A percentile compares a stretch with the other conserved stretches of the same genome.
Evolutionary conservation across 495 filamentous ascomycete species (phyloP).

Genomic region (Lepraria neglecta): DNA sequence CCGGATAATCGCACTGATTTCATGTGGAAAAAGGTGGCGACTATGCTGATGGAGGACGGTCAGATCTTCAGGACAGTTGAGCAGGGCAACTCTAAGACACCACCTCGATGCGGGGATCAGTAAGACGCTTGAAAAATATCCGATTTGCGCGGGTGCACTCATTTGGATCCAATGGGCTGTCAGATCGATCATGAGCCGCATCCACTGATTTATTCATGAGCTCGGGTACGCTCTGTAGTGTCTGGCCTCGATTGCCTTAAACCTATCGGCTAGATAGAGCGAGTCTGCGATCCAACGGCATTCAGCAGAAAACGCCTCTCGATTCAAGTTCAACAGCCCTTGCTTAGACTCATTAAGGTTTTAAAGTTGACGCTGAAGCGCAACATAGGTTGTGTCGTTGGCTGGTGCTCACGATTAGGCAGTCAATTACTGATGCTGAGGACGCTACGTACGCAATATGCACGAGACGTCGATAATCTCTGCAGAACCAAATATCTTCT

Average conservation of each 20-base stretch:
- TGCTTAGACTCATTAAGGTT: neutral
- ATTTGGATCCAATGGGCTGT: neutral
- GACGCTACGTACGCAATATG: neutral
- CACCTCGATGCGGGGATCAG: neutral
- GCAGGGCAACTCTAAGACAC: neutral
- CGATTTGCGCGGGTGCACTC: neutral
- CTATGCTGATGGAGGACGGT: neutral
- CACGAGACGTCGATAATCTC: neutral
- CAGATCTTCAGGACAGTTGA: too few relatives aligned
- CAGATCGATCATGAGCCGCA: neutral
- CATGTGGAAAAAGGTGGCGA: neutral
- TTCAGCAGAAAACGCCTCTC: too few relatives aligned
- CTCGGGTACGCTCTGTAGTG: too few relatives aligned
- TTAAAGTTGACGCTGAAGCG: neutral
- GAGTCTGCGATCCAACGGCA: too few relatives aligned
- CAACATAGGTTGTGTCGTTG: neutral
- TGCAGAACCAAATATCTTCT: too few relatives aligned
- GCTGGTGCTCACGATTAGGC: neutral
- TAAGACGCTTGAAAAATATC: neutral
- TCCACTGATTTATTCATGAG: neutral
- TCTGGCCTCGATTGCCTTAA: too few relatives aligned
- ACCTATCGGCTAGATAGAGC: too few relatives aligned
- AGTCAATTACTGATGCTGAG: neutral
- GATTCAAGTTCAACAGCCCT: too few relatives aligned
- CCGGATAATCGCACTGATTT: neutral